phyloP scores from a whole-genome alignment of 192 early-diverging fungal genomes.

The Backusella australiensis region DNA sequence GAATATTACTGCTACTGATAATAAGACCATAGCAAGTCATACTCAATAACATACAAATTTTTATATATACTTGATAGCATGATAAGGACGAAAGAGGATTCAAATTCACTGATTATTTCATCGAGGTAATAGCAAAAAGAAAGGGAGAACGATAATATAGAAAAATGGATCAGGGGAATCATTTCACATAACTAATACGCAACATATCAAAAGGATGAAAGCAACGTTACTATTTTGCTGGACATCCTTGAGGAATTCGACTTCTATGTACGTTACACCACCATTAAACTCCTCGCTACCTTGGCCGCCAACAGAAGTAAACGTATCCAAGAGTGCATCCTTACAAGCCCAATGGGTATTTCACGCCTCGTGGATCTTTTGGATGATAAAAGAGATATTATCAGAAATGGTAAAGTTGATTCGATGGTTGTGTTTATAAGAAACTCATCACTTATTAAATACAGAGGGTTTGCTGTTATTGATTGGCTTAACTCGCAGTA shows the following conservation, averaged over 20 bases:
- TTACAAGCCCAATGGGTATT: slow-evolving; percentile 84
- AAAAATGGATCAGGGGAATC: background rate
- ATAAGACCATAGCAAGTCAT: too few relatives aligned
- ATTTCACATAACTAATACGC: background rate
- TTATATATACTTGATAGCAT: background rate
- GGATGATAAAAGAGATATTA: slow-evolving; percentile 90
- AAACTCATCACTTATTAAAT: background rate
- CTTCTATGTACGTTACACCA: slow-evolving; percentile 92
- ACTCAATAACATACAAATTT: background rate
- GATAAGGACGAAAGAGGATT: slow-evolving; percentile 15
- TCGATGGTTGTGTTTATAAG: background rate
- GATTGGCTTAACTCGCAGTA: slow-evolving; percentile 87
- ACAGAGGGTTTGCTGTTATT: slow-evolving; percentile 89
- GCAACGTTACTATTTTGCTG: slow-evolving; percentile 76
- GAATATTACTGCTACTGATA: background rate
- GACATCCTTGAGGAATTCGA: slow-evolving; percentile 89
- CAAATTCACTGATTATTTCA: slow-evolving; percentile 41
- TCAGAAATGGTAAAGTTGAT: slow-evolving; percentile 76
- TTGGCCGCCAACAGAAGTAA: slow-evolving; percentile 61
- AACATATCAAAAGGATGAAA: slow-evolving; percentile 50
- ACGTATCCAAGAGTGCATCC: slow-evolving; percentile 77
- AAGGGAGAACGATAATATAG: background rate
- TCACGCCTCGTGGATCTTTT: slow-evolving; percentile 91
- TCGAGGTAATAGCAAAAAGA: slow-evolving; percentile 28
- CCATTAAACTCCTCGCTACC: slow-evolving; percentile 82